Base-by-base conservation (phyloP, 306 rosid genomes). In the Dalbergia oliveri region DNA sequence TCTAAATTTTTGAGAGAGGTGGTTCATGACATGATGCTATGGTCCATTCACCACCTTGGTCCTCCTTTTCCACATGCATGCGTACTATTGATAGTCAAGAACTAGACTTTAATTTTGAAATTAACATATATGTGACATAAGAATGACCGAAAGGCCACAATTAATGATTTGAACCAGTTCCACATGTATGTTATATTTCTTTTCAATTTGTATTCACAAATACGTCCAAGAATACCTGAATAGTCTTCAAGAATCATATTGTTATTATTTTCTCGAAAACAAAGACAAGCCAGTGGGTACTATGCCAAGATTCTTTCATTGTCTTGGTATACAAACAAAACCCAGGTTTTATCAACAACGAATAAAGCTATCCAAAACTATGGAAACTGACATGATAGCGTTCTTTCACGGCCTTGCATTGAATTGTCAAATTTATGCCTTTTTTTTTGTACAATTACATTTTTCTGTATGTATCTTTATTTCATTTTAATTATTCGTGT, bases 391-490 rank as follows among this genome's bases (percentile, higher is more conserved):
- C 78, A 76, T 16, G 51, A 63, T 16, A 35, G 56, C 57, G 83
- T 66, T 66, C 80, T 78, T 65, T 65, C 72, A 72, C 19, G 19
- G 50, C 72, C 12, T 65, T 78, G 50, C 72, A 9, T 65, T 78
- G 79, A 78, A 35, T 66, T 58, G 79, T 57, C 86, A 65, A 65
- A 33, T 53, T 60, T n/a, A 69, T 77, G 34, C n/a, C 33, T 8
- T 41, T 8, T 31, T 58, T 14, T 43, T 43, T 43, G 49, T 59
- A 8, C 43, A 57, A 15, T 43, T 10, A 43, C 31, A 9, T 59
- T 71, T 63, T 51, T 43, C 1, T 10, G 9, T 51, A 7, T 19
- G 4, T 19, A 19, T 57, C 4, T 18, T 3, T 57, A 15, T 6
- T 47, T 8, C 12, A 9, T 58, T 58, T 58, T 9, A 58, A 58